Evolutionary conservation across 495 filamentous ascomycete genomes (phyloP).

Genomic region (Mycothermus thermophilus): DNA sequence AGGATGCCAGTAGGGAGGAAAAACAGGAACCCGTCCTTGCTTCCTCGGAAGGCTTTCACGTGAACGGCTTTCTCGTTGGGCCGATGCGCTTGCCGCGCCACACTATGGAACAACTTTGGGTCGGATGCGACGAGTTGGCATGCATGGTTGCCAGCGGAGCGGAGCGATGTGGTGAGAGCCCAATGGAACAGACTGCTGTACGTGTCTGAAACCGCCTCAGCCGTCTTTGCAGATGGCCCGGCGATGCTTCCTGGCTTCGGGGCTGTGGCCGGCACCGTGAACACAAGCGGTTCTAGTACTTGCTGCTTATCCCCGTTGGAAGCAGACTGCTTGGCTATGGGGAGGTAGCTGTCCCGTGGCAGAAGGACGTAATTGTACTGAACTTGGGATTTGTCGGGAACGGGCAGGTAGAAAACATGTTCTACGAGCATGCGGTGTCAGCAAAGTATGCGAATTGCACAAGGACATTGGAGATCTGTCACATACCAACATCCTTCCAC

Average conservation of each 20-base stretch:
- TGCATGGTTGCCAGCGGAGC: constrained; percentile 38
- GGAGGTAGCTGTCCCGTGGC: constrained; percentile 48
- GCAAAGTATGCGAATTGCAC: too few species aligned
- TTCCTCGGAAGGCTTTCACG: constrained; percentile 80
- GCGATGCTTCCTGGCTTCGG: constrained; percentile 48
- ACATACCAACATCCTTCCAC: constrained; percentile 63
- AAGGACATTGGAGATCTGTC: too few species aligned
- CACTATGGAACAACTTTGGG: constrained; percentile 62
- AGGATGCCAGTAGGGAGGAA: constrained; percentile 76
- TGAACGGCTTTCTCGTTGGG: constrained; percentile 87
- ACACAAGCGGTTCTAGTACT: constrained; percentile 60
- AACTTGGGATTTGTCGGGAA: constrained; percentile 78
- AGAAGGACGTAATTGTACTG: constrained; percentile 86
- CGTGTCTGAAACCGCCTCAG: constrained; percentile 41
- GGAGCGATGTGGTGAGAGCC: constrained; percentile 47
- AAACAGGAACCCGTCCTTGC: constrained; percentile 91
- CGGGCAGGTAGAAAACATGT: constrained; percentile 66
- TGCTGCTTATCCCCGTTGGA: constrained; percentile 18
- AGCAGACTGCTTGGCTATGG: constrained; percentile 11
- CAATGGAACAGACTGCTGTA: constrained; percentile 50
- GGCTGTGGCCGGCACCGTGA: constrained; percentile 60
- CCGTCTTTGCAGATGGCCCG: constrained; percentile 29
- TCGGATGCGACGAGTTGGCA: constrained; percentile 52
- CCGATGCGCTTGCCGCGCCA: constrained; percentile 64
- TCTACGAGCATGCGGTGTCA: too few species aligned